Base-by-base conservation (phyloP, 306 rosid species). In the Malus asiatica region DNA sequence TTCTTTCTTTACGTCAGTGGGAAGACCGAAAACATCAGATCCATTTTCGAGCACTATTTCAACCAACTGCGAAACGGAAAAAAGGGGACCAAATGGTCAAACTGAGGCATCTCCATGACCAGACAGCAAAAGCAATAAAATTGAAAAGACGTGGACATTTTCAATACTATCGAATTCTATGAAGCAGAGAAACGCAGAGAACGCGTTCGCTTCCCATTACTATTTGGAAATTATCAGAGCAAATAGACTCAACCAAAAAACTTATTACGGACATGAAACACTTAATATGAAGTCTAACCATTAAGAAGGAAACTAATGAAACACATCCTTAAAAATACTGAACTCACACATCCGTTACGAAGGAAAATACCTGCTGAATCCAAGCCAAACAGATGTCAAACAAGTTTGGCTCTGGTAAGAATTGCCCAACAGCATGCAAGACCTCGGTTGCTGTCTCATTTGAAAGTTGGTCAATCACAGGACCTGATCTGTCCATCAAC, bases 401-500 rank as follows among this genome's bases (percentile, higher is more conserved):
- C 86, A 95, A 80, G 84, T 88, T 89, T 85, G 86, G 93, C 73
- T 92, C 98, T 22, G 81, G 68, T 62, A 95, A 76, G 82, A 90
- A 92, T 70, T 90, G 97, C 72, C 85, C 90, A 75, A 95, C 83
- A 25, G 96, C 96, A 76, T 86, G 82, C 83, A 90, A 75, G 58
- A 88, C 78, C 85, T 95, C 98, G 70, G 85, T 80, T 23, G 90
- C 97, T 55, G 86, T 75, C 79, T 95, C 97, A 77, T 83, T 87
- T 32, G 97, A 79, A 80, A 95, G 88, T 68, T 89, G 97, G 79
- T 90, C 92, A 30, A 95, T 76, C 66, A 88, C 98, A 40, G 97
- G 98, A 71, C 97, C 98, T 18, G 98, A 81, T 81, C 88, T 88
- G 83, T 95, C 97, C 98, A 95, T 90, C 76, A 95, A 83, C 81